Evolutionary conservation across 2,329 filamentous ascomycete genomes (phyloP), one percentile per base, ranked within the genome.

Genomic region (Corinectria fuckeliana): DNA sequence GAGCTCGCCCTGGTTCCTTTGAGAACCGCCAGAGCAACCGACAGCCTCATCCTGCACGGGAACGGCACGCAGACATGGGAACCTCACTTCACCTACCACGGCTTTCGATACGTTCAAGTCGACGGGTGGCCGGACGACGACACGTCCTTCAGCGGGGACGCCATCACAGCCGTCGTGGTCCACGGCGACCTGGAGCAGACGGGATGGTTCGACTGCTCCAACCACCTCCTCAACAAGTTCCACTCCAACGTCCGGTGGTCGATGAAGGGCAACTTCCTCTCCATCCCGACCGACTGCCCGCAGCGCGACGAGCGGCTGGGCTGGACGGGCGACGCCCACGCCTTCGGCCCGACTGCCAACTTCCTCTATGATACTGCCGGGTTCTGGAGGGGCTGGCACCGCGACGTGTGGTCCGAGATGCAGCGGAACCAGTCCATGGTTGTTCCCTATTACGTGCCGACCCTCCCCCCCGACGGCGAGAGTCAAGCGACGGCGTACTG

Each of bases 191-290:
- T 88, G 74, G 70, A 75, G 49, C 75, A 78, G 10, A 82, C 73
- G 0, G 83, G 84, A 0, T 76, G 68, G 56, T 86, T 87, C 48
- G 68, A 77, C 8, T 85, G 81, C 56, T 88, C 85, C 0, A 71
- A 88, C 47, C 45, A 65, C 0, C 71, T 80, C 3, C 62, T 88
- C 23, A 88, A 86, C 63, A 73, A 81, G 44, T 77, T 88, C 4
- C 81, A 87, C 61, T 53, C 77, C 1, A 88, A 88, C 53, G 77
- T 82, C 0, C 62, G 73, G 16, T 87, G 85, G 84, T 79, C 78
- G 10, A 85, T 86, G 80, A 77, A 78, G 25, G 83, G 83, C 3
- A 88, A 87, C 65, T 87, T 88, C 64, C 63, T 86, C 7, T 79
- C 77, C 2, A 71, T 87, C 1, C 84, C 83, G 0, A 87, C 83